Percentiles rank a stretch among this genome's conserved stretches.
Conservation (phyloP, 169 alveolate genomes). For the Amoebophrya sp. region DNA sequence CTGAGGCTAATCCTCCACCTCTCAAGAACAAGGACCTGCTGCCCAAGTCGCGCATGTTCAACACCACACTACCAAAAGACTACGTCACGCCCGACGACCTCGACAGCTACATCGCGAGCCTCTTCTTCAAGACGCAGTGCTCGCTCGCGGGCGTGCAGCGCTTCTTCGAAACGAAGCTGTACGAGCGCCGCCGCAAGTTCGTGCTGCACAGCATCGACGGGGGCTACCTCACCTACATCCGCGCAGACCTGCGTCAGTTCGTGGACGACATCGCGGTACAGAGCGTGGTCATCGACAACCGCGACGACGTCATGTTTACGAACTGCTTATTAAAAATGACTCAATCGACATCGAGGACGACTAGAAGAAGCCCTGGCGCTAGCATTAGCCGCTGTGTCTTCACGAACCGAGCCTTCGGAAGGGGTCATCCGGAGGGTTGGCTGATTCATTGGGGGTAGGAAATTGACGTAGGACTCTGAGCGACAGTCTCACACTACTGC, state of each 20-base stretch:
- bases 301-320: background rate
- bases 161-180: background rate
- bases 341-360: too few species aligned
- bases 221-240: background rate
- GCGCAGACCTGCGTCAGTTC: background rate
- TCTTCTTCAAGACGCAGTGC: background rate
- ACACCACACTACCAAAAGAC: background rate
- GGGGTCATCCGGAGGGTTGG: too few species aligned
- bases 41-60: background rate
- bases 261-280: background rate
- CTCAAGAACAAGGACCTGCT: background rate
- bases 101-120: background rate
- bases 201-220: background rate
- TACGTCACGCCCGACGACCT: constrained; percentile 1
- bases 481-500: too few species aligned
- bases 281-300: background rate
- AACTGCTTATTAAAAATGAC: too few species aligned
- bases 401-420: too few species aligned
- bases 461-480: too few species aligned
- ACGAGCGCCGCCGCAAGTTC: background rate
- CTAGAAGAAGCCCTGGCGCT: too few species aligned
- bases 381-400: too few species aligned
- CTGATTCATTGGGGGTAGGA: too few species aligned
- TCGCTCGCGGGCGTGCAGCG: constrained; percentile 1
- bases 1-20: too few species aligned